phyloP scores from a whole-genome alignment of 805 yeast species.

The Wickerhamomyces bisporus region DNA sequence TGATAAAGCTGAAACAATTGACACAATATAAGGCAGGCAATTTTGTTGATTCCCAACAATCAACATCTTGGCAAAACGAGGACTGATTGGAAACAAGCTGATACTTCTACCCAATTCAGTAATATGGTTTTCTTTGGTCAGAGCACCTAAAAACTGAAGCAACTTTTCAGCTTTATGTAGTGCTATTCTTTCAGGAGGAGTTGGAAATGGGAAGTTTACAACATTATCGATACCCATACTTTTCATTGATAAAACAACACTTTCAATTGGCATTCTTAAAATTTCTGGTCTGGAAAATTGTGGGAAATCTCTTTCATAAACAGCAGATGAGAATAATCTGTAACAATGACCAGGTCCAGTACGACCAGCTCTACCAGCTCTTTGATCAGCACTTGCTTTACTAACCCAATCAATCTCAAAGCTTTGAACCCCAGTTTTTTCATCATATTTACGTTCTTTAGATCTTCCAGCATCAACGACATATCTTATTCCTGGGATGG shows the following conservation, averaged over 20 bases:
- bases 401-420: slow-evolving; percentile 89
- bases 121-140: slow-evolving; percentile 46
- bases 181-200: slow-evolving; percentile 70
- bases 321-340: slow-evolving; percentile 87
- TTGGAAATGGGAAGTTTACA: slow-evolving; percentile 91
- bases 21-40: slow-evolving; percentile 84
- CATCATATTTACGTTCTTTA: slow-evolving; percentile 79
- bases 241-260: slow-evolving; percentile 93
- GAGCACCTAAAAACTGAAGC: slow-evolving; percentile 72
- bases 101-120: slow-evolving; percentile 80
- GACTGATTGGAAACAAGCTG: slow-evolving; percentile 90
- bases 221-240: slow-evolving; percentile 94
- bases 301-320: slow-evolving; percentile 77
- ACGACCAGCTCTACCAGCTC: slow-evolving; percentile 97
- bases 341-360: slow-evolving; percentile 99
- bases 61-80: slow-evolving; percentile 87
- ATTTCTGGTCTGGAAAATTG: slow-evolving; percentile 89
- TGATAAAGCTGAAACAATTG: slow-evolving; percentile 85
- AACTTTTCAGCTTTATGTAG: slow-evolving; percentile 63
- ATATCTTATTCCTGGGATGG: slow-evolving; percentile 92
- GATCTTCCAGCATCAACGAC: slow-evolving; percentile 95
- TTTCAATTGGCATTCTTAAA: slow-evolving; percentile 91
- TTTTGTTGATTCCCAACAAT: slow-evolving; percentile 81
- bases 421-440: slow-evolving; percentile 85
- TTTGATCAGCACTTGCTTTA: slow-evolving; percentile 92